Percentiles rank a stretch among this genome's conserved stretches.
Evolutionary conservation across 2,329 filamentous ascomycete genomes (phyloP).

Genomic region (Dothidotthia symphoricarpi): DNA sequence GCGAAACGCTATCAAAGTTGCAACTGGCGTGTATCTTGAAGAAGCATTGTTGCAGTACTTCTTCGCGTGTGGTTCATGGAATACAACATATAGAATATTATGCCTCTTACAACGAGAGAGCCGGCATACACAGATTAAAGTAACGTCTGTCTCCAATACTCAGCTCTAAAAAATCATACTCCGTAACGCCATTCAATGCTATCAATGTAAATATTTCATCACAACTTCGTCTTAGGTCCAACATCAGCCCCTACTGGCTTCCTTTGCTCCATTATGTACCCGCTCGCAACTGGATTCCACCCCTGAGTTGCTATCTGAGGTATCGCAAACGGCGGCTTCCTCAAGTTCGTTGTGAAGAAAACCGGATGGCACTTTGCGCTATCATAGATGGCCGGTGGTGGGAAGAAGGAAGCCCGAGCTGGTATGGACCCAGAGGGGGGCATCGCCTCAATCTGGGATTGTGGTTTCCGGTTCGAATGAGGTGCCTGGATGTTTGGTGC

Average conservation of each 20-base stretch:
- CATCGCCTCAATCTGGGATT: conserved; percentile 53
- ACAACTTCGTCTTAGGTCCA: conserved; percentile 30
- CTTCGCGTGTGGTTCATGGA: no score
- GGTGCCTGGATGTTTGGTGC: conserved; percentile 3
- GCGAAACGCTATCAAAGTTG: no score
- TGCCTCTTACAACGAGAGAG: no score
- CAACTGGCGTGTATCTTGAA: no score
- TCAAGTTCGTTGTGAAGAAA: conserved; percentile 68
- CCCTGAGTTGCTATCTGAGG: conserved; percentile 36
- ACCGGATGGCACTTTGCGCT: conserved; percentile 67
- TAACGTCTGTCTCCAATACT: not conserved
- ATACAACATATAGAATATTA: no score
- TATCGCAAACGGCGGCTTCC: conserved; percentile 53
- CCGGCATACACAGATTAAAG: no score
- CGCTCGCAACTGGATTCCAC: conserved; percentile 47
- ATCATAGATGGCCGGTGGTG: conserved; percentile 45
- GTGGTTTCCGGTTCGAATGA: conserved; percentile 21
- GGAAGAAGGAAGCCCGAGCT: conserved; percentile 16
- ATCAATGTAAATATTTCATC: conserved; percentile 3
- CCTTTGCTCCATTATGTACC: conserved; percentile 41
- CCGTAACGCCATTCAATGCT: no score
- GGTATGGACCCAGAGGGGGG: conserved; percentile 37
- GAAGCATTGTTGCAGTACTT: no score
- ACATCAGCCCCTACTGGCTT: conserved; percentile 9
- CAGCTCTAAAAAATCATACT: not conserved